A percentile compares a stretch with the other conserved stretches of the same genome.
Evolutionary conservation across 371 early-diverging fungal species (phyloP).

Genomic region (Zychaea mexicana): DNA sequence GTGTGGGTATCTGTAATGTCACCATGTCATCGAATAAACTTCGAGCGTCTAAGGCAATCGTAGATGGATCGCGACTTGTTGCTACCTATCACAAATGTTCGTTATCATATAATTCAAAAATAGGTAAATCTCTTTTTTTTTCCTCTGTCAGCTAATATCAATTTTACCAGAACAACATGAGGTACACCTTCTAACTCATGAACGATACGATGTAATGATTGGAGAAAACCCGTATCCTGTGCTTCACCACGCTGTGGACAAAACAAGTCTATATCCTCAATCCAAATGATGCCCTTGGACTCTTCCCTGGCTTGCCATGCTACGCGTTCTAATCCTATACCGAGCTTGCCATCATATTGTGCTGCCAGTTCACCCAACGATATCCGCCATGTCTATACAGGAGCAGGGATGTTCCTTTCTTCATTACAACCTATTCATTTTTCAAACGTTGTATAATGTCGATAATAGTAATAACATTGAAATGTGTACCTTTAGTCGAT

Average conservation of each 20-base stretch:
- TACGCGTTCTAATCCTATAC: slow-evolving; percentile 36
- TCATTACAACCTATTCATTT: neutral
- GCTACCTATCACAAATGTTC: slow-evolving; percentile 17
- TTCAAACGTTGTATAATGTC: no score
- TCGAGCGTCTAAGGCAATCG: slow-evolving; percentile 13
- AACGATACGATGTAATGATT: slow-evolving; percentile 8
- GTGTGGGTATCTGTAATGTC: slow-evolving; percentile 58
- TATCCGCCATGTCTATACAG: slow-evolving; percentile 17
- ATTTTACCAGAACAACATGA: slow-evolving; percentile 20
- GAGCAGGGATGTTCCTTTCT: neutral
- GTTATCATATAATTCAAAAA: no score
- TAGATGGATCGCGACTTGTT: slow-evolving; percentile 13
- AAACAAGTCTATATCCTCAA: slow-evolving; percentile 60
- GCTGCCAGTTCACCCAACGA: slow-evolving; percentile 42
- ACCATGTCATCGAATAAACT: slow-evolving; percentile 35
- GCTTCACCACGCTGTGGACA: slow-evolving; percentile 47
- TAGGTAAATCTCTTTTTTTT: no score
- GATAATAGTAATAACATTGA: neutral
- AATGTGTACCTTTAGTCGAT: slow-evolving; percentile 19
- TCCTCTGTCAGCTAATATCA: neutral
- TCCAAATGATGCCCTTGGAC: slow-evolving; percentile 29
- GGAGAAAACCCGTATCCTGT: slow-evolving; percentile 33
- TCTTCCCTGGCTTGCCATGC: slow-evolving; percentile 22
- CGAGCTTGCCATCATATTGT: slow-evolving; percentile 35
- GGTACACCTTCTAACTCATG: neutral